Conservation (phyloP, 257 asterid genomes). For the Solanum gandarillasii region DNA sequence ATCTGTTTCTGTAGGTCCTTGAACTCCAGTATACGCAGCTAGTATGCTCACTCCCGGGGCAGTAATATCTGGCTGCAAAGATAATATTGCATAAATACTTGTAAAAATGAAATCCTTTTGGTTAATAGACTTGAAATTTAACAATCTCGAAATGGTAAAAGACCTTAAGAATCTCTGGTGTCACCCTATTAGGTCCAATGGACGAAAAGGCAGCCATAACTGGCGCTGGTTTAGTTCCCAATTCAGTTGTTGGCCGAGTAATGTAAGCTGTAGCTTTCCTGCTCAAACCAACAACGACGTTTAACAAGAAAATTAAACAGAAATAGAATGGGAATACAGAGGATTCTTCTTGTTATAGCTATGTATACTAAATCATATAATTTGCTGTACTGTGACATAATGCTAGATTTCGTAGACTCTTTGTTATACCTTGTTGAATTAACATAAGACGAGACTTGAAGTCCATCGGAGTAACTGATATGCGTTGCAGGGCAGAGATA, state of each 20-base stretch:
- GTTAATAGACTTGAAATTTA: background rate
- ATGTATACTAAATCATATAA: background rate
- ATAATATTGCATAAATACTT: background rate
- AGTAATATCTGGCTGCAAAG: constrained; percentile 82
- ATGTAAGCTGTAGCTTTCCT: constrained; percentile 59
- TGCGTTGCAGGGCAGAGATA: constrained; percentile 80
- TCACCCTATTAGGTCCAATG: constrained; percentile 52
- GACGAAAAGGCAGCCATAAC: constrained; percentile 92
- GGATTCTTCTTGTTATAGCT: background rate
- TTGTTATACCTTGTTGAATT: constrained; percentile 39
- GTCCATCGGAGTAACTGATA: constrained; percentile 62
- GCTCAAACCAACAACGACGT: background rate
- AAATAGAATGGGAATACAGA: background rate
- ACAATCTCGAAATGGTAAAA: background rate
- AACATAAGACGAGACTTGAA: constrained; percentile 44
- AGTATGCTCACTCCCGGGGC: constrained; percentile 91
- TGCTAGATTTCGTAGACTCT: background rate
- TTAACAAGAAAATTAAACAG: background rate
- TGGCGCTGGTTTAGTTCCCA: constrained; percentile 73
- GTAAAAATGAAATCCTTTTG: background rate
- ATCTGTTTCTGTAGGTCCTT: constrained; percentile 49
- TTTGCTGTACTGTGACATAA: background rate
- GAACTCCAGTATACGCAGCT: constrained; percentile 69
- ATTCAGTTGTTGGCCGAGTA: constrained; percentile 36
- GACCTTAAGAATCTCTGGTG: constrained; percentile 75